Evolutionary conservation across 2,329 filamentous ascomycete species (phyloP).

Genomic region (Chaetomium globosum): DNA sequence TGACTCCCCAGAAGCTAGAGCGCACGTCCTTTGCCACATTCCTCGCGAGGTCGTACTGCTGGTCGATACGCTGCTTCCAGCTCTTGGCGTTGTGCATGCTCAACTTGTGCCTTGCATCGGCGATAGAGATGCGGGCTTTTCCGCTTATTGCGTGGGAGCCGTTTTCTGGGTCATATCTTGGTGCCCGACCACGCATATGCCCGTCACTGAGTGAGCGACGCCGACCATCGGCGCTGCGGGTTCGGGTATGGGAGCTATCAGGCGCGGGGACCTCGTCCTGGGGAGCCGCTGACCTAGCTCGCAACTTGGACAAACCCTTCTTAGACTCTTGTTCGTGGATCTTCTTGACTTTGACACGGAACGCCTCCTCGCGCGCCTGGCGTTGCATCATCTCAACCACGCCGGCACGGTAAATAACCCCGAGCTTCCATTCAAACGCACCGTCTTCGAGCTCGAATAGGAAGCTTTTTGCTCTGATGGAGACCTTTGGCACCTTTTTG

Average conservation of each 20-base stretch:
- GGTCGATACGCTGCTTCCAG: constrained; percentile 90
- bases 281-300: constrained; percentile 57
- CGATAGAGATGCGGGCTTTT: constrained; percentile 69
- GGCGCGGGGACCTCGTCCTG: constrained; percentile 43
- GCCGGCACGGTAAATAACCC: constrained; percentile 88
- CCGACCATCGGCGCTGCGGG: constrained; percentile 57
- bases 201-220: constrained; percentile 42
- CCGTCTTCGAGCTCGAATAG: constrained; percentile 94
- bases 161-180: constrained; percentile 79
- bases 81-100: constrained; percentile 81
- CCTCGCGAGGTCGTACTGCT: constrained; percentile 68
- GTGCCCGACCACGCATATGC: constrained; percentile 49
- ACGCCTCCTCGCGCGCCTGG: constrained; percentile 86
- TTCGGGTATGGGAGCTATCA: constrained; percentile 50
- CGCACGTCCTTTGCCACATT: constrained; percentile 78
- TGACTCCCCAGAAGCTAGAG: constrained; percentile 77
- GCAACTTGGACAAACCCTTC: constrained; percentile 55
- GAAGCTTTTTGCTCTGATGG: constrained; percentile 76
- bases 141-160: constrained; percentile 69
- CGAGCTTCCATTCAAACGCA: constrained; percentile 95
- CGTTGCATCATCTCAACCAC: constrained; percentile 88
- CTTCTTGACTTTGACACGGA: constrained; percentile 82
- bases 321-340: constrained; percentile 71
- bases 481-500: constrained; percentile 83
- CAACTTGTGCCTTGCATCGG: constrained; percentile 75